These are phyloP conservation scores for Tillandsia leiboldiana DNA, from an alignment of 176 grass and related monocot genomes.

Conservation along the genomic window DNA sequence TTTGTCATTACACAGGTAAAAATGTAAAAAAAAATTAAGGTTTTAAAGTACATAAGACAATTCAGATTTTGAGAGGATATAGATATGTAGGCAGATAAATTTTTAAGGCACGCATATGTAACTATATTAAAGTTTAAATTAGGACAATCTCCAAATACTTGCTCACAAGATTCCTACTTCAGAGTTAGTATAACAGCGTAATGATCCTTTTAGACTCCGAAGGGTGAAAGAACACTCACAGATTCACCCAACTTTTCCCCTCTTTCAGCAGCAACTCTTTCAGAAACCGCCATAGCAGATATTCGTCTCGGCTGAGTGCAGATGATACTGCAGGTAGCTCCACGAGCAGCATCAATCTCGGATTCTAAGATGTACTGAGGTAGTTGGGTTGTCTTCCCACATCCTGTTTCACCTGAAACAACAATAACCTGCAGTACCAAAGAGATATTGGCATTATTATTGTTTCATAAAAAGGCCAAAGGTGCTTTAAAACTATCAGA, in stretches of 20 bases:
- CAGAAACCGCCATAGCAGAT: conserved; percentile 94
- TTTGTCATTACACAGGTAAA: too few relatives aligned
- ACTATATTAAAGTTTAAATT: too few relatives aligned
- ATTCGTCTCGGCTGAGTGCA: conserved; percentile 95
- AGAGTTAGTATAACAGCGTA: background rate
- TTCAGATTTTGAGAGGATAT: too few relatives aligned
- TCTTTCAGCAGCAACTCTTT: conserved; percentile 97
- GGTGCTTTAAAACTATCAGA: too few relatives aligned
- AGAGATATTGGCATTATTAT: background rate
- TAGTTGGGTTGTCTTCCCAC: conserved; percentile 94
- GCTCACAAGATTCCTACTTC: too few relatives aligned
- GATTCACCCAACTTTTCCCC: conserved; percentile 96
- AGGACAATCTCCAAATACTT: too few relatives aligned
- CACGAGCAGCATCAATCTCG: conserved; percentile 79
- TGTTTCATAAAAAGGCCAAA: too few relatives aligned
- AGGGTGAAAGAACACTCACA: conserved; percentile 36
- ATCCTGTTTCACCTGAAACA: conserved; percentile 95
- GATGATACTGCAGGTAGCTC: conserved; percentile 84
- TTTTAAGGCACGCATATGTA: too few relatives aligned
- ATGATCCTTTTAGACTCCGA: background rate
- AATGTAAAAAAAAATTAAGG: too few relatives aligned
- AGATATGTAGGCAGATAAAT: too few relatives aligned
- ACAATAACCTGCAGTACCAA: conserved; percentile 69
- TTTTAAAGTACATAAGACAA: too few relatives aligned
- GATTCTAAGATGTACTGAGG: conserved; percentile 98